Evolutionary conservation across 352 stramenopile genomes (phyloP).

Genomic region (Phytophthora litchii): DNA sequence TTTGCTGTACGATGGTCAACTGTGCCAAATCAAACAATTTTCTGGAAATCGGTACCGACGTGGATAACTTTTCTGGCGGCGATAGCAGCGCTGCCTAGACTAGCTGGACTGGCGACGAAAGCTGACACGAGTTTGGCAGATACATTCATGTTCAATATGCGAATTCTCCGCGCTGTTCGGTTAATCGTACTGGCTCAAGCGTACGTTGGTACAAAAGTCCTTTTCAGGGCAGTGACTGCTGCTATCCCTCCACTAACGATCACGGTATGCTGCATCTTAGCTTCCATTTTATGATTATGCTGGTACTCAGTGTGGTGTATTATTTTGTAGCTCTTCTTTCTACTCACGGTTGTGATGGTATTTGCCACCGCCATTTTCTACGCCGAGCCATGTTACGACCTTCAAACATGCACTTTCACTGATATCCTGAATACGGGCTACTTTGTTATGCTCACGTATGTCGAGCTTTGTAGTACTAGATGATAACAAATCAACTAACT

Average conservation of each 20-base stretch:
- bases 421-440: constrained; percentile 70
- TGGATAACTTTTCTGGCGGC: constrained; percentile 43
- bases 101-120: constrained; percentile 7
- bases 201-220: constrained; percentile 53
- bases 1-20: constrained; percentile 40
- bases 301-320: neutral
- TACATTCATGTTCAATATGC: constrained; percentile 37
- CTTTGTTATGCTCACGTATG: constrained; percentile 66
- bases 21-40: constrained; percentile 28
- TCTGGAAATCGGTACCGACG: constrained; percentile 40
- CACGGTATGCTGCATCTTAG: constrained; percentile 30
- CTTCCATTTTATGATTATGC: neutral
- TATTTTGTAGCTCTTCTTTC: constrained; percentile 47
- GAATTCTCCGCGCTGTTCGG: constrained; percentile 42
- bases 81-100: constrained; percentile 36
- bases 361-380: constrained; percentile 65
- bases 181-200: constrained; percentile 41
- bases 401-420: constrained; percentile 54
- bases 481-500: neutral
- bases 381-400: constrained; percentile 58
- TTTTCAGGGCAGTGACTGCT: constrained; percentile 37
- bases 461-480: neutral
- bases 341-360: constrained; percentile 59
- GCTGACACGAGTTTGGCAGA: constrained; percentile 5
- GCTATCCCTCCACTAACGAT: constrained; percentile 53